Evolutionary conservation across 257 asterid species (phyloP).

Genomic region (Buddleja alternifolia): DNA sequence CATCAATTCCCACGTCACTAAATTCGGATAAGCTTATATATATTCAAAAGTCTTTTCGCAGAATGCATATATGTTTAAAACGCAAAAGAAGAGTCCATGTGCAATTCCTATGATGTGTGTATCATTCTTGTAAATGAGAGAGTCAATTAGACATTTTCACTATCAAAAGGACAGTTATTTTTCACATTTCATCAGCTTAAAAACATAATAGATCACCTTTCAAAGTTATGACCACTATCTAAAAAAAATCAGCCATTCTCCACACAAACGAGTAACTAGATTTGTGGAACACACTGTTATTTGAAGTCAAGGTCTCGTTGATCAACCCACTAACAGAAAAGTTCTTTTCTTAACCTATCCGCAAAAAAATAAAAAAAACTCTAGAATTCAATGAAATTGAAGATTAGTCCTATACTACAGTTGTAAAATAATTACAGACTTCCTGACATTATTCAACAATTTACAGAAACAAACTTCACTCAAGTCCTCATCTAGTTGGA

Average conservation of each 20-base stretch:
- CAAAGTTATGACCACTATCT: neutral
- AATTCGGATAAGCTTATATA: neutral
- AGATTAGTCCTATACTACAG: neutral
- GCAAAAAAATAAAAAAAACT: neutral
- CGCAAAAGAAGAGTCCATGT: neutral
- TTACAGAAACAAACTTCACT: neutral
- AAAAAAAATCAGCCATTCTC: neutral
- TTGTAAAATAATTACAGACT: neutral
- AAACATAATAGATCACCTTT: neutral
- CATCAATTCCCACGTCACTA: neutral
- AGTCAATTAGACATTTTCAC: neutral
- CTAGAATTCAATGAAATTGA: neutral
- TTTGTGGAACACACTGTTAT: neutral
- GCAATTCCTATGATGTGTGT: neutral
- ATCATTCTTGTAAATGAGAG: neutral
- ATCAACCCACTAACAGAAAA: no score
- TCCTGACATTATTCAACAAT: neutral
- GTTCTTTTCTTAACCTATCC: neutral
- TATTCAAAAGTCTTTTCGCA: neutral
- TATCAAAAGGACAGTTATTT: neutral
- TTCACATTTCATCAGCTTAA: neutral
- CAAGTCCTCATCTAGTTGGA: constrained; percentile 5
- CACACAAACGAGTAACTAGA: neutral
- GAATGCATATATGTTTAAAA: neutral
- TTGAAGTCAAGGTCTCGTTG: neutral